Evolutionary conservation across 768 basidiomycete species (phyloP), one percentile per base, ranked within the genome.

Genomic region (Candolleomyces eurysporus): DNA sequence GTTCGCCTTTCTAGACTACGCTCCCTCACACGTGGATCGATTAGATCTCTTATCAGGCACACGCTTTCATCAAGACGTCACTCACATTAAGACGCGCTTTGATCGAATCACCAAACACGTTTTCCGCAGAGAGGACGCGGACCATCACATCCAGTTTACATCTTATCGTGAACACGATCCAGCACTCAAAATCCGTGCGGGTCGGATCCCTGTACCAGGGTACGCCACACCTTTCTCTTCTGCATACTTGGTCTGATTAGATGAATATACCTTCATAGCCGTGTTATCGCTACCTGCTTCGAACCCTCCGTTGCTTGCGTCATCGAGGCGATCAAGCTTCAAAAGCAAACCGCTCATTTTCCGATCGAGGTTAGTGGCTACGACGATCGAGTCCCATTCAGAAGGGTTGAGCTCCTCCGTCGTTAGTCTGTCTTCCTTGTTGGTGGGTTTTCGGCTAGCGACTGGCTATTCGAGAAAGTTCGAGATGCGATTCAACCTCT

Each of bases 391-490:
- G 26, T 26, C 4, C 26, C 26, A 26, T 26, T 26, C 26, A 26
- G 3, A 8, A 5, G 3, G n/a, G 9, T 31, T 32, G 32, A 13
- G 2, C 17, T 40, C 32, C 40, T 31, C 32, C 4, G 4, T n/a
- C n/a, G 7, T 16, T 50, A 78, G 78, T 70, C 71, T 21, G 75
- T 80, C 19, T 74, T 81, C 43, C 76, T 87, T 1, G 84, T 87
- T 4, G 85, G 85, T 21, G 85, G 84, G 0, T 86, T 86, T 67
- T 80, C 82, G 10, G 82, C 83, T 1, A 85, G 80, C 60, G 79
- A 84, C 51, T 86, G 80, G 76, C 68, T 87, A 17, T 82, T 76
- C 65, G 68, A 72, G 4, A 72, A 74, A 55, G 76, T 86, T 3
- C 78, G 76, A 48, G 68, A 66, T 49, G 65, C 71, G 7, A 70